Percentiles rank a stretch among this genome's conserved stretches.
These are phyloP conservation scores for Arabis alpina DNA, from an alignment of 345 rosid species.

Conservation along the genomic window DNA sequence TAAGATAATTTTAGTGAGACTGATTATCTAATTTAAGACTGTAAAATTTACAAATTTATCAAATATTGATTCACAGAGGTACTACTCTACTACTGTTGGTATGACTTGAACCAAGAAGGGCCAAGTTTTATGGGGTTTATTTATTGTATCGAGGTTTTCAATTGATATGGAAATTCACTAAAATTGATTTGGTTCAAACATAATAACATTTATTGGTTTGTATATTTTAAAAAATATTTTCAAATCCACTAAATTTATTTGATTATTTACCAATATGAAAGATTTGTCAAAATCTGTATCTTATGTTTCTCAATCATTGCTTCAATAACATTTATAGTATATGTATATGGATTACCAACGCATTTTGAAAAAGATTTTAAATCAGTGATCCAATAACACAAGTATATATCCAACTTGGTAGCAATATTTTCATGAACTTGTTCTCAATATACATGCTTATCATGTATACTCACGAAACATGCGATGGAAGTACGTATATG, in stretches of 20 bases:
- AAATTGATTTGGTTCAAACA: too few species aligned
- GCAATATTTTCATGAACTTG: not conserved
- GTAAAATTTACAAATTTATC: too few species aligned
- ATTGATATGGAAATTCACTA: not conserved
- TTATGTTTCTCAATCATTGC: too few species aligned
- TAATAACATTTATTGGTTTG: not conserved
- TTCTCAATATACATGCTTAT: not conserved
- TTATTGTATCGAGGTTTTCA: not conserved
- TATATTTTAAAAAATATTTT: not conserved
- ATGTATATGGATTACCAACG: not conserved
- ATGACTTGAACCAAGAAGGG: too few species aligned
- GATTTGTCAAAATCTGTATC: too few species aligned
- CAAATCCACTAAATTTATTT: not conserved
- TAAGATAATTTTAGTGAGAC: too few species aligned
- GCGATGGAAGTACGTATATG: not conserved
- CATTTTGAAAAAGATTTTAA: not conserved
- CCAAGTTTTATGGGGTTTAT: not conserved
- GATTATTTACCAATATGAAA: not conserved
- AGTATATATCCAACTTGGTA: constrained; percentile 12
- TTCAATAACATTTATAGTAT: too few species aligned
- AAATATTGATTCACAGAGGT: too few species aligned
- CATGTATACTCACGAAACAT: not conserved
- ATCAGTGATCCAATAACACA: not conserved
- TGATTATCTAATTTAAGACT: too few species aligned
- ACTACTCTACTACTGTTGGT: too few species aligned